A percentile compares a stretch with the other conserved stretches of the same genome.
Conservation (phyloP, 2,329 filamentous ascomycete species). For the Scopulariopsis brevicaulis region DNA sequence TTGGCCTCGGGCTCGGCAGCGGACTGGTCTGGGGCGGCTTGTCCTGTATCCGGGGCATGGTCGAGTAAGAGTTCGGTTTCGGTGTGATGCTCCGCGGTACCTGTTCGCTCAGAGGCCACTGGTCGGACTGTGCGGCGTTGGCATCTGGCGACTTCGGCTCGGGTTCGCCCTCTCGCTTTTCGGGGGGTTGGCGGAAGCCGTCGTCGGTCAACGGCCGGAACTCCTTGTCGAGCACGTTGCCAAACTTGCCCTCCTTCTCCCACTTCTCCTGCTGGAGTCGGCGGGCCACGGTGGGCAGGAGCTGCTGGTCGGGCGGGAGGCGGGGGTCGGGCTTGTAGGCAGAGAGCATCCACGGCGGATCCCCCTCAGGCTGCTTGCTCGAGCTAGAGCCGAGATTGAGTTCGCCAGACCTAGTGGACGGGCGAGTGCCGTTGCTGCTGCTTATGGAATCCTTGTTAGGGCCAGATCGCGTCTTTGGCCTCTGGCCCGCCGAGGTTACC, state of each 20-base stretch:
- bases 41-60: constrained; percentile 49
- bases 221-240: constrained; percentile 75
- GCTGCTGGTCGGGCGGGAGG: constrained; percentile 86
- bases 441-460: constrained; percentile 33
- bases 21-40: constrained; percentile 17
- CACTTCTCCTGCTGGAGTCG: constrained; percentile 88
- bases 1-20: constrained; percentile 32
- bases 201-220: constrained; percentile 74
- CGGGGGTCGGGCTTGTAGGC: constrained; percentile 95
- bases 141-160: constrained; percentile 14
- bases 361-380: constrained; percentile 69
- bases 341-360: constrained; percentile 88
- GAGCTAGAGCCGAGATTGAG: constrained; percentile 18
- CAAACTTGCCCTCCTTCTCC: constrained; percentile 84
- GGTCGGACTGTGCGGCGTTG: constrained; percentile 15
- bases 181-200: constrained; percentile 33
- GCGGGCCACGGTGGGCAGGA: constrained; percentile 87
- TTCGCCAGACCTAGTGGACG: constrained; percentile 52
- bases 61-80: constrained; percentile 44
- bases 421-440: constrained; percentile 38
- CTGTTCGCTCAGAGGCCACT: constrained; percentile 48
- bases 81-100: constrained; percentile 20
- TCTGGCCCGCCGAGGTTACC: constrained; percentile 23
- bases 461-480: constrained; percentile 53
- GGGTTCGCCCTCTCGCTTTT: constrained; percentile 9